A percentile compares a stretch with the other conserved stretches of the same genome.
phyloP scores from a whole-genome alignment of 169 alveolate species.

The Cyclospora cayetanensis region DNA sequence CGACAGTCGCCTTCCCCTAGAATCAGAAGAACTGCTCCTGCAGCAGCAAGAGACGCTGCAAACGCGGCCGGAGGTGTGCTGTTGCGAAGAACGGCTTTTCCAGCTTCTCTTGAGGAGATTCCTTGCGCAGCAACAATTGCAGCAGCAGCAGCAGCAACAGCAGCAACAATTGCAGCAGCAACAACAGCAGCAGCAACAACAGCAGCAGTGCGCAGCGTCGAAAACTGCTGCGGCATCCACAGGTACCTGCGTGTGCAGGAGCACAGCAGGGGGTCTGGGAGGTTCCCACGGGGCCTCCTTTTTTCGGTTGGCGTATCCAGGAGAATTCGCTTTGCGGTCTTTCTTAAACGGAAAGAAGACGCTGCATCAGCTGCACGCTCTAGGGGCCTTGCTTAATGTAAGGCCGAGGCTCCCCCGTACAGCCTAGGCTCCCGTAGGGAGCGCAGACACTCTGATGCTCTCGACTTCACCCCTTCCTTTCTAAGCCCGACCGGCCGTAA shows the following conservation, averaged over 20 bases:
- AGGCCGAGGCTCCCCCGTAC: no score
- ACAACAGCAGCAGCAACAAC: no score
- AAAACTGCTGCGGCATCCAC: neutral
- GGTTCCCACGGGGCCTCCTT: neutral
- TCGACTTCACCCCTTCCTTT: no score
- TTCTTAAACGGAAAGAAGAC: slow-evolving; percentile 45
- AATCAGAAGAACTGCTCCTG: neutral
- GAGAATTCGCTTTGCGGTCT: slow-evolving; percentile 50
- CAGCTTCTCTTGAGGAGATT: neutral
- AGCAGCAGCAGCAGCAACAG: slow-evolving; percentile 19
- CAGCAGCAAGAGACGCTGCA: neutral
- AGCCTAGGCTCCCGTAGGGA: no score
- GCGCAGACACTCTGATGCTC: no score
- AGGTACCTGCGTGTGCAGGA: neutral
- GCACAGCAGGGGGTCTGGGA: neutral
- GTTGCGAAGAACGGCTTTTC: neutral
- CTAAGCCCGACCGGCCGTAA: no score
- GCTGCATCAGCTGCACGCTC: slow-evolving; percentile 37
- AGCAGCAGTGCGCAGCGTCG: neutral
- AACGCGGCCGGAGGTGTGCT: neutral
- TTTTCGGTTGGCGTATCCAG: slow-evolving; percentile 26
- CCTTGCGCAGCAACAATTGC: neutral
- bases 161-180: no score
- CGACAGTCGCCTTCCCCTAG: neutral
- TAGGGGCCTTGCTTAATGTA: slow-evolving; percentile 38